Evolutionary conservation across 129 eudicot species (phyloP).

Genomic region (Logfia minima): DNA sequence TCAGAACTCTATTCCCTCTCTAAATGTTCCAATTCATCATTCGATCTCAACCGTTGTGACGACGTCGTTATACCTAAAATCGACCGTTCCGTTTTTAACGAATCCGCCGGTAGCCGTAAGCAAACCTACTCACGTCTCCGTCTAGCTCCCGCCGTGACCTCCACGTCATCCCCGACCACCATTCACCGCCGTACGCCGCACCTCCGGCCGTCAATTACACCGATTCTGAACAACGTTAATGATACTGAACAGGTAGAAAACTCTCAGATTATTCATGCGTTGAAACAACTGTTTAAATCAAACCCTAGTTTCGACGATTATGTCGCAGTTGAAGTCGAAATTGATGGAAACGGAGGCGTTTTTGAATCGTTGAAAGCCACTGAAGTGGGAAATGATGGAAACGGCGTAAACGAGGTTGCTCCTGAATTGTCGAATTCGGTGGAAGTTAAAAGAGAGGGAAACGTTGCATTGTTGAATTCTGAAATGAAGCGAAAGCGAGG

Average conservation of each 20-base stretch:
- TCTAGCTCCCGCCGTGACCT: conserved; percentile 54
- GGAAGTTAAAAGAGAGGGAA: too few relatives aligned
- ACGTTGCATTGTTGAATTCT: neutral
- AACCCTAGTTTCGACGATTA: conserved; percentile 28
- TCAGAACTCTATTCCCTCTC: conserved; percentile 79
- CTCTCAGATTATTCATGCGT: conserved; percentile 43
- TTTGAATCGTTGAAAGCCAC: conserved; percentile 4
- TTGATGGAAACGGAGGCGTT: neutral
- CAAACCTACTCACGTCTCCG: conserved; percentile 92
- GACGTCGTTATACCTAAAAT: conserved; percentile 82
- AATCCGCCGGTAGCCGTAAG: conserved; percentile 82
- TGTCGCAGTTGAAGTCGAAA: conserved; percentile 32
- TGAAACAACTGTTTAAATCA: conserved; percentile 49
- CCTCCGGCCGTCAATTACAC: conserved; percentile 35
- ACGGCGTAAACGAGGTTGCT: neutral
- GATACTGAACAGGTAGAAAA: conserved; percentile 60
- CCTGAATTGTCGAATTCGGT: neutral
- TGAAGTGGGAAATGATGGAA: conserved; percentile 17
- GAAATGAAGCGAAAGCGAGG: conserved; percentile 57
- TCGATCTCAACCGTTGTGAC: conserved; percentile 47
- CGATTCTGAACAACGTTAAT: neutral
- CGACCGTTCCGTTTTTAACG: conserved; percentile 89
- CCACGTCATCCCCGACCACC: conserved; percentile 36
- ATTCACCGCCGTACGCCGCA: conserved; percentile 52
- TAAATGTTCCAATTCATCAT: conserved; percentile 46